Evolutionary conservation across 2,329 filamentous ascomycete genomes (phyloP).

Genomic region (Colletotrichum lupini): DNA sequence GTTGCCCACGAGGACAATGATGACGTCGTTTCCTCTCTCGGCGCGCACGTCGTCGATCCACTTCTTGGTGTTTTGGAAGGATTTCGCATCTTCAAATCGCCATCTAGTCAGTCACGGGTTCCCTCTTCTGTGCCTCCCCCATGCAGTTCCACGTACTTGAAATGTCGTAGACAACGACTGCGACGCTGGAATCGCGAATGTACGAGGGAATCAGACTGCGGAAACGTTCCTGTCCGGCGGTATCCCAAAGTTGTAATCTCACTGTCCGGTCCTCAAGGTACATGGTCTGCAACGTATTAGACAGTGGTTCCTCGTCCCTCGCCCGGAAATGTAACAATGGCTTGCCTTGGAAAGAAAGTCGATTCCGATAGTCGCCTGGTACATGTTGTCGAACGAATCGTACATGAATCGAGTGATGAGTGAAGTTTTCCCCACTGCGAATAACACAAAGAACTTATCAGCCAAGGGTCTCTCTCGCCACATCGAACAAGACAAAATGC

Average conservation of each 20-base stretch:
- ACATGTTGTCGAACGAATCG: constrained; percentile 99
- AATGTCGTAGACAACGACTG: constrained; percentile 98
- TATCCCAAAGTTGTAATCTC: constrained; percentile 97
- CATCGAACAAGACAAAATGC: not conserved
- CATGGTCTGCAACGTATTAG: constrained; percentile 77
- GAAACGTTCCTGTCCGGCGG: constrained; percentile 96
- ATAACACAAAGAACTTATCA: not conserved
- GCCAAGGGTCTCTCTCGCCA: not conserved
- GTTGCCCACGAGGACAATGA: constrained; percentile 98
- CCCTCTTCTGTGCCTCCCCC: not conserved
- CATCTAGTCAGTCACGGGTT: not conserved
- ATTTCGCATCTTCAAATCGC: constrained; percentile 77
- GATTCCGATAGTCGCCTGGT: constrained; percentile 99
- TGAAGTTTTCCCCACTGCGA: constrained; percentile 94
- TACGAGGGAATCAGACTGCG: constrained; percentile 97
- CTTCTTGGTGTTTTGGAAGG: constrained; percentile 98
- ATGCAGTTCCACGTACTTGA: constrained; percentile 69
- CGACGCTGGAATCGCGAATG: constrained; percentile 97
- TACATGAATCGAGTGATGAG: constrained; percentile 99
- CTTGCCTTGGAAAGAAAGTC: constrained; percentile 97
- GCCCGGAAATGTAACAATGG: constrained; percentile 34
- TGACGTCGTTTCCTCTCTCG: constrained; percentile 97
- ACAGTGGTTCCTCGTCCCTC: not conserved
- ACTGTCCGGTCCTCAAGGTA: constrained; percentile 99
- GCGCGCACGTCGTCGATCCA: constrained; percentile 99